Evolutionary conservation across 2,329 filamentous ascomycete species (phyloP).

Genomic region (Coniochaeta sp.): DNA sequence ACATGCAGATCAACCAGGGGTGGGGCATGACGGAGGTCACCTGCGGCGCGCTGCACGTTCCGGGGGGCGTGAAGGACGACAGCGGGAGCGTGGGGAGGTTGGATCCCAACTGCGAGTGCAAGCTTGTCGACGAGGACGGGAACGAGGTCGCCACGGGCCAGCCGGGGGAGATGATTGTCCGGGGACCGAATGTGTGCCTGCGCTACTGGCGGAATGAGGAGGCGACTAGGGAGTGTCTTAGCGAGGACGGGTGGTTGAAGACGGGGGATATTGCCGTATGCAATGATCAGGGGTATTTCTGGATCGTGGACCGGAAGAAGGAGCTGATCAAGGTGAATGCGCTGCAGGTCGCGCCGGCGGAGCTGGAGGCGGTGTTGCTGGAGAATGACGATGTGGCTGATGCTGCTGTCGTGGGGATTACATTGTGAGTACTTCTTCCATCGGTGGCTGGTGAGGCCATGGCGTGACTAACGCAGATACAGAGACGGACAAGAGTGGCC

Average conservation of each 20-base stretch:
- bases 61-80: slow-evolving; percentile 27
- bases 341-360: slow-evolving; percentile 48
- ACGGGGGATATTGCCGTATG: slow-evolving; percentile 37
- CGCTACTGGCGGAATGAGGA: slow-evolving; percentile 52
- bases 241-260: slow-evolving; percentile 42
- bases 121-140: slow-evolving; percentile 45
- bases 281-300: slow-evolving; percentile 34
- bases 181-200: slow-evolving; percentile 50
- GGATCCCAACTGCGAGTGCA: slow-evolving; percentile 11
- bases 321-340: slow-evolving; percentile 38
- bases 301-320: slow-evolving; percentile 49
- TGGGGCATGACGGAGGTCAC: slow-evolving; percentile 54
- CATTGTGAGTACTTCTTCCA: slow-evolving; percentile 25
- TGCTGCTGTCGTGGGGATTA: slow-evolving; percentile 47
- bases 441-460: neutral
- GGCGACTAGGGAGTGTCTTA: slow-evolving; percentile 37
- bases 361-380: slow-evolving; percentile 36
- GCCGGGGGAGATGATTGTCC: slow-evolving; percentile 46
- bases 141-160: slow-evolving; percentile 38
- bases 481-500: slow-evolving; percentile 42
- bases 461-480: neutral
- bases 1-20: slow-evolving; percentile 38
- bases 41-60: slow-evolving; percentile 33
- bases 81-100: slow-evolving; percentile 37
- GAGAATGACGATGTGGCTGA: slow-evolving; percentile 45